Base-by-base conservation (phyloP, 306 rosid genomes). In the Cucurbita moschata region DNA sequence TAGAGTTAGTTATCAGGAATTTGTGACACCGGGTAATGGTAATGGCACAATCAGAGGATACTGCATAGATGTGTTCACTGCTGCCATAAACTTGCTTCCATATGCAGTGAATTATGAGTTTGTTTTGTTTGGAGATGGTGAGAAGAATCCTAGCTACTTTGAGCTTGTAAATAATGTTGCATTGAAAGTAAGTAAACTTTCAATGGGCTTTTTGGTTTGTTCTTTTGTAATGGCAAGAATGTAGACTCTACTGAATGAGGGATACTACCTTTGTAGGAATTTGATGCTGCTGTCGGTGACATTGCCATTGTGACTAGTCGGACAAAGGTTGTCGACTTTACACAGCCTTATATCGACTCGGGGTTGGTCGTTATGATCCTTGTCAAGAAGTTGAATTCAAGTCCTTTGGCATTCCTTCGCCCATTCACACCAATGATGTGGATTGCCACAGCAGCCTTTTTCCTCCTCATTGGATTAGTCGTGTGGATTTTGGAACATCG, bases 281-380 rank as follows among this genome's bases (percentile, higher is more conserved):
- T 86, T 77, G 87, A 86, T 83, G 89, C 85, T 71, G 87, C 72
- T 43, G 83, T 86, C 61, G 89, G 87, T 30, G 89, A 81, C 74
- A 81, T 81, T 74, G 79, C 87, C 6, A 86, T 86, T 30, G 85
- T 81, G 68, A 72, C 85, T 11, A 86, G 69, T 71, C 71, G 89
- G 66, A 83, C 87, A 35, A 86, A 56, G 89, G 49, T 1, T 5
- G 79, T 75, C 54, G 89, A 83, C 75, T 86, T 86, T 74, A 83
- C 87, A 52, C 89, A 81, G 71, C 87, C 85, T 2, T 83, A 77
- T 56, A 75, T 75, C 35, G 89, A 86, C 30, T 83, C 87, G 5
- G 89, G 89, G 75, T 81, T 86, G 47, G 80, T 86, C 50, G 87
- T 86, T 77, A 79, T 86, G 79, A 76, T 83, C 14, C 83, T 79